Percentiles rank a stretch among this genome's conserved stretches.
Evolutionary conservation across 148 eudicot species (phyloP).

Genomic region (Rhododendron molle): DNA sequence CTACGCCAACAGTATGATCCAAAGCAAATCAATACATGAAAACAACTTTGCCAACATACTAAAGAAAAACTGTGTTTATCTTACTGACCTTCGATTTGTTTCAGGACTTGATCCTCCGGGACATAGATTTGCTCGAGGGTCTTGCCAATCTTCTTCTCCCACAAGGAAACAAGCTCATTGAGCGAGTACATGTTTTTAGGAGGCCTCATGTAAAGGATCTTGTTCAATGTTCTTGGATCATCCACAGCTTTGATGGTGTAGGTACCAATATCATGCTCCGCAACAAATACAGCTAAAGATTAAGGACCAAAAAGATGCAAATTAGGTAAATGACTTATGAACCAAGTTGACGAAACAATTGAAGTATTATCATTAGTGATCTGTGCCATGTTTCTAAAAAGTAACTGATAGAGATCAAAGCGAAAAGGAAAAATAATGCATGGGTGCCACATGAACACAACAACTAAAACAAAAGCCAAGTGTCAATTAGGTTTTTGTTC

Average conservation of each 20-base stretch:
- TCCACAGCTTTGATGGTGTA: conserved; percentile 50
- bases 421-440: not conserved
- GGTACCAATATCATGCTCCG: conserved; percentile 44
- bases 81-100: conserved; percentile 32
- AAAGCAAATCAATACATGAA: not conserved
- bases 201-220: conserved; percentile 40
- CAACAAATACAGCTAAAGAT: conserved; percentile 32
- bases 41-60: not conserved
- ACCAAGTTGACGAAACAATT: not conserved
- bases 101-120: conserved; percentile 39
- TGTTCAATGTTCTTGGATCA: conserved; percentile 55
- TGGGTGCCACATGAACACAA: not conserved
- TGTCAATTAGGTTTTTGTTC: not conserved
- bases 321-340: too few relatives aligned
- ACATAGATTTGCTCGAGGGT: conserved; percentile 32
- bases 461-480: not conserved
- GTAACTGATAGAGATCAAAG: conserved; percentile 1
- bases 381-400: not conserved
- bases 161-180: conserved; percentile 45
- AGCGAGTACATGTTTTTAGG: conserved; percentile 30
- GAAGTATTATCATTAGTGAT: not conserved
- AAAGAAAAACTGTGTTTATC: not conserved
- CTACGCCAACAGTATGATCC: conserved; percentile 28
- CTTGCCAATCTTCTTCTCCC: conserved; percentile 57
- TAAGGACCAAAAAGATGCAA: too few relatives aligned